These are phyloP conservation scores for Debaryomyces coudertii DNA, from an alignment of 1,139 yeast genomes.

Conservation along the genomic window DNA sequence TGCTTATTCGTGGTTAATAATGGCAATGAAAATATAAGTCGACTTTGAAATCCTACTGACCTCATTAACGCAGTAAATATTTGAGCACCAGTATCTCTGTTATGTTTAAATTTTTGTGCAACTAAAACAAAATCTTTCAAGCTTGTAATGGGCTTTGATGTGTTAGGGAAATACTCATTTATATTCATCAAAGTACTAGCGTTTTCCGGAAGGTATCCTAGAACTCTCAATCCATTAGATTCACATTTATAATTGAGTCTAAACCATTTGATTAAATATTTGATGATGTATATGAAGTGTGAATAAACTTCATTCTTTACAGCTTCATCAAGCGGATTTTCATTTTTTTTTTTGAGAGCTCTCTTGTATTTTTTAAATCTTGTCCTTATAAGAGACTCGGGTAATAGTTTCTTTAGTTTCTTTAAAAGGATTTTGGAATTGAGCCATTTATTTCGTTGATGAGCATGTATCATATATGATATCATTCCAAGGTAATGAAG, in stretches of 20 bases:
- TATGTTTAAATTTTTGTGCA: conserved; percentile 33
- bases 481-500: conserved; percentile 33
- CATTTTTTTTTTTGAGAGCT: conserved; percentile 11
- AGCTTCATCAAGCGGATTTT: conserved; percentile 1
- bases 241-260: conserved; percentile 37
- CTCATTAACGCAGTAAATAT: conserved; percentile 37
- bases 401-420: conserved; percentile 30
- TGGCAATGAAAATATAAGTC: conserved; percentile 41
- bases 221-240: conserved; percentile 38
- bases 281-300: conserved; percentile 34
- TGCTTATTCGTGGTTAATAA: conserved; percentile 24
- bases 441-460: conserved; percentile 29
- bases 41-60: conserved; percentile 35
- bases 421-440: conserved; percentile 24
- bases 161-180: conserved; percentile 26
- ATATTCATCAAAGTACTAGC: conserved; percentile 1
- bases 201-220: conserved; percentile 32
- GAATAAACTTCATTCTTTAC: conserved; percentile 21
- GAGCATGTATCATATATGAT: conserved; percentile 29
- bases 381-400: conserved; percentile 23
- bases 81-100: conserved; percentile 44
- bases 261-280: conserved; percentile 43
- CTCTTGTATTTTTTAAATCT: conserved; percentile 24
- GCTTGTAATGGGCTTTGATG: conserved; percentile 20
- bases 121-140: conserved; percentile 20